Base-by-base conservation (phyloP, 2,329 filamentous ascomycete species). In the Colletotrichum phormii region DNA sequence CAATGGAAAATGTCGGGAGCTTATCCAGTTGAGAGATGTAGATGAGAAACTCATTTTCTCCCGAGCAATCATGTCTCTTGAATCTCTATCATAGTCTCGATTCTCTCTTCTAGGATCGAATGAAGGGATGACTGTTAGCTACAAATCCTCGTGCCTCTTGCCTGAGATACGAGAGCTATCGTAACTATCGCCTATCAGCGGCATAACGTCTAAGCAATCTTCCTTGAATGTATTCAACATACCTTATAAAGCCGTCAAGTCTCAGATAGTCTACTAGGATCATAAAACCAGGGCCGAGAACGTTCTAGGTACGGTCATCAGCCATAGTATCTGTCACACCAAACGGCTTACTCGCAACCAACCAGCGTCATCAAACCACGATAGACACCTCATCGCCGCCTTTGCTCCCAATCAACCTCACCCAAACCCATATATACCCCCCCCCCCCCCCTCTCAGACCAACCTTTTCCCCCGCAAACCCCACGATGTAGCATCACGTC, bases 371-470 rank as follows among this genome's bases (percentile, higher is more conserved):
- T 37, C 26, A 33, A 18, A 13, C 22, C 60, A 33, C 4, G 5
- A n/a, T 1, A 18, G 31, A 18, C 12, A 63, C 12, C 13, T 18
- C 11, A n/a, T 18, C 60, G 8, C 9, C 55, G 4, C 37, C 37
- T 42, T 2, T 18, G 33, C 29, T 29, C 26, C 62, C 67, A 70
- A 66, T 70, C 42, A 42, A 7, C 13, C 18, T 33, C 42, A 33
- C 11, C 37, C 62, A 70, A 70, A 35, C 49, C 67, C 67, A 60
- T 70, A 60, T 59, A 26, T 4, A n/a, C n/a, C n/a, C n/a, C n/a
- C n/a, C n/a, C n/a, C n/a, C 46, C 54, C 62, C 31, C 37, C 37
- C 37, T 1, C 5, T 24, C 62, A 42, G 26, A 49, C 42, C 35
- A 18, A 6, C 7, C 0, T 15, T 2, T 42, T 2, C 33, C 35